Evolutionary conservation across 208 protist species (phyloP).

Genomic region (Leishmania amazonensis): DNA sequence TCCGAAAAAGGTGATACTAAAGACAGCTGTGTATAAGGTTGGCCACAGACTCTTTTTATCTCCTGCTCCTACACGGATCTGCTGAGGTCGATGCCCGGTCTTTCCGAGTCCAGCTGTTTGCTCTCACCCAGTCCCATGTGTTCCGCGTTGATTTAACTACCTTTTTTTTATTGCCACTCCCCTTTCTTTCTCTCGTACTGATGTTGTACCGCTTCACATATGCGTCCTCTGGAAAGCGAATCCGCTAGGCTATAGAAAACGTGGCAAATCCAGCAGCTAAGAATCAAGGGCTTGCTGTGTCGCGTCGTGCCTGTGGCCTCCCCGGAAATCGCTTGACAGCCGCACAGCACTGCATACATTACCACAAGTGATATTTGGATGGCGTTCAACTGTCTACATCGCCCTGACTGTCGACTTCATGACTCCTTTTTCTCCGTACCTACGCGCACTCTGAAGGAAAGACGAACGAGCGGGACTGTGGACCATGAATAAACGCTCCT

Average conservation of each 20-base stretch:
- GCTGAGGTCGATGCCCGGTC: neutral
- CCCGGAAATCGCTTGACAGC: too few species aligned
- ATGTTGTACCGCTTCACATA: neutral
- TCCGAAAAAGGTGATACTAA: neutral
- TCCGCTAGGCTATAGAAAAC: neutral
- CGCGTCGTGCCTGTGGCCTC: neutral
- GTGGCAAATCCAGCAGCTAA: neutral
- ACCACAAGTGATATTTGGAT: neutral
- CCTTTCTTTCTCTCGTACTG: neutral
- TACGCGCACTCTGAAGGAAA: conserved; percentile 13
- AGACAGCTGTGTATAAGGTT: neutral
- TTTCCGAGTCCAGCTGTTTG: neutral
- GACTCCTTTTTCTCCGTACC: neutral
- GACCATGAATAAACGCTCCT: conserved; percentile 21
- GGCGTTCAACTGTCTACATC: neutral
- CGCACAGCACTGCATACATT: neutral
- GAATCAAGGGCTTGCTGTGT: neutral
- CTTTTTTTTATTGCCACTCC: neutral
- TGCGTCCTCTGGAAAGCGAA: neutral
- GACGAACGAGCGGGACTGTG: neutral
- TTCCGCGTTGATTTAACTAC: neutral
- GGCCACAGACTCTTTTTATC: neutral
- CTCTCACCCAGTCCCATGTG: neutral
- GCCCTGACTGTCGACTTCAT: neutral
- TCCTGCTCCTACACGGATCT: neutral